phyloP scores from a whole-genome alignment of 768 basidiomycete species.

The Tephrocybe rancida region DNA sequence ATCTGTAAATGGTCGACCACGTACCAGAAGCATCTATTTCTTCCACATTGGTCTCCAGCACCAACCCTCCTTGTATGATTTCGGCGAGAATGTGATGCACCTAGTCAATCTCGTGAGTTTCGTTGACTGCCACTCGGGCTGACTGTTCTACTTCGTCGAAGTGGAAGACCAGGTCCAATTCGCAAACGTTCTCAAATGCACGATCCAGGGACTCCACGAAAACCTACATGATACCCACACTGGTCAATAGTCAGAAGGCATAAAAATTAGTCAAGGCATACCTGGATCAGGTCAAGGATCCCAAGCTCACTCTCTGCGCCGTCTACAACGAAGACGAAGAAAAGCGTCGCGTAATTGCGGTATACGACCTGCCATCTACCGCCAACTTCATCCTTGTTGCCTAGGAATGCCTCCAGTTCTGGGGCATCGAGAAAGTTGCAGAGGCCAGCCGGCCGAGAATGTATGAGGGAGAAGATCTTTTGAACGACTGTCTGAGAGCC shows the following conservation, averaged over 20 bases:
- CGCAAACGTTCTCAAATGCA: slow-evolving; percentile 97
- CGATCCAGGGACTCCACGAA: slow-evolving; percentile 97
- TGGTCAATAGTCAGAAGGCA: background rate
- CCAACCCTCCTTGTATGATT: slow-evolving; percentile 95
- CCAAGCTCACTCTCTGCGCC: slow-evolving; percentile 96
- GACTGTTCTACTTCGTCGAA: slow-evolving; percentile 82
- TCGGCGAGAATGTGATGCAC: slow-evolving; percentile 96
- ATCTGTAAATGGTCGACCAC: slow-evolving; percentile 20
- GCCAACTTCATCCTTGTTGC: slow-evolving; percentile 50
- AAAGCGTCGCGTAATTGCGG: slow-evolving; percentile 92
- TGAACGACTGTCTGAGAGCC: slow-evolving; percentile 72
- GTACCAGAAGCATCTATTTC: slow-evolving; percentile 76
- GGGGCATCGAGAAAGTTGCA: slow-evolving; percentile 98
- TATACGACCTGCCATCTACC: slow-evolving; percentile 89
- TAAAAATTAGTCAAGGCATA: slow-evolving; percentile 34
- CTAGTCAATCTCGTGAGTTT: slow-evolving; percentile 39
- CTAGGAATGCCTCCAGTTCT: slow-evolving; percentile 76
- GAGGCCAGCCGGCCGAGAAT: slow-evolving; percentile 74
- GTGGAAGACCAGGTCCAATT: slow-evolving; percentile 97
- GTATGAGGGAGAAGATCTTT: slow-evolving; percentile 90
- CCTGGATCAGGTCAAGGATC: slow-evolving; percentile 95
- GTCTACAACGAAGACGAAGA: slow-evolving; percentile 97
- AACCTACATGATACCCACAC: slow-evolving; percentile 55
- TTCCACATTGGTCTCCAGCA: slow-evolving; percentile 92
- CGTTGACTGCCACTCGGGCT: background rate